Base-by-base conservation (phyloP, 495 filamentous ascomycete species). In the Neurospora sp. region DNA sequence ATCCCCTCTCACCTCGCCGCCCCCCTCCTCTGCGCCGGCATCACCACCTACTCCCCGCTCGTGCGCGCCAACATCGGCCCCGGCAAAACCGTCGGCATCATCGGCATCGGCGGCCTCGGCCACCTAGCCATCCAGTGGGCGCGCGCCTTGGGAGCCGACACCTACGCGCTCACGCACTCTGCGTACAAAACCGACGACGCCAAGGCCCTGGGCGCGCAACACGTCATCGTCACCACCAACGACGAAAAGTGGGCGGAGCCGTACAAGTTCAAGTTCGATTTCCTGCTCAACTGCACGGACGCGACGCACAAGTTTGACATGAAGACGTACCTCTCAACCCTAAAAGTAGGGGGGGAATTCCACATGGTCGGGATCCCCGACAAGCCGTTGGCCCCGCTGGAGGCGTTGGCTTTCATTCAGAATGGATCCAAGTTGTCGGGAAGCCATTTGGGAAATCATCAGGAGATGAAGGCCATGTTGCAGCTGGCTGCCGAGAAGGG, bases 11-110 rank as follows among this genome's bases (percentile, higher is more conserved):
- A 86, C 69, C 77, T 88, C 4, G 93, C 90, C 6, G 93, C 91
- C 10, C 93, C 93, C 0, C 90, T 94, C 85, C 86, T 95, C 74
- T 96, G 93, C 79, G 92, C 91, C 37, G 92, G 93, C 46, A 77
- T 94, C 40, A 94, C 93, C 2, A 88, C 88, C 2, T 94, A 89
- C 83, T 88, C 86, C 35, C 91, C 92, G 0, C 83, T 94, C 0
- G 87, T 90, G 6, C 85, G 90, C 27, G 85, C 89, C 35, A 88
- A 86, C 27, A 80, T 85, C 35, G 89, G 91, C 0, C 89, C 90
- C 0, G 90, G 91, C 31, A 90, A 92, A 83, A 90, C 89, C 75
- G 89, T 93, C 23, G 92, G 85, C 41, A 86, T 93, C 42, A 84
- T 92, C 11, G 92, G 92, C 74, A 85, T 94, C 44, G 92, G 92